A percentile compares a stretch with the other conserved stretches of the same genome.
Evolutionary conservation across 352 stramenopile species (phyloP).

Genomic region (Aphanomyces stellatus): DNA sequence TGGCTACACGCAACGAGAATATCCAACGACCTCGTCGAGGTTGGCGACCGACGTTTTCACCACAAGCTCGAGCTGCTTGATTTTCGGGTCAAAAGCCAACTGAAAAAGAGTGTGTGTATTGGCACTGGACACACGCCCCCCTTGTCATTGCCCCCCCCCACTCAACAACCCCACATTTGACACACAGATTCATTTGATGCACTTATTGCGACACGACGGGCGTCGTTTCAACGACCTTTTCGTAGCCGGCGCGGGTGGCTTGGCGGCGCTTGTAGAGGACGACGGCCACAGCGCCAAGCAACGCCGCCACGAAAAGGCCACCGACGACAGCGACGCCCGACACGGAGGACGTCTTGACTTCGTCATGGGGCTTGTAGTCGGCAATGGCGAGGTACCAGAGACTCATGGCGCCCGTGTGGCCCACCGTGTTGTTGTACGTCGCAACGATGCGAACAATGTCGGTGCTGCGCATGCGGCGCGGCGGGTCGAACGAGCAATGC

Average conservation of each 20-base stretch:
- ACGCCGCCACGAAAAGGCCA: not conserved
- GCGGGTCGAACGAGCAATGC: conserved; percentile 66
- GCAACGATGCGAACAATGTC: conserved; percentile 64
- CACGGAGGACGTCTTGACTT: conserved; percentile 2
- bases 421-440: conserved; percentile 72
- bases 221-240: not conserved
- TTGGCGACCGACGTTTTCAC: too few species aligned
- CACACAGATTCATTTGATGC: not conserved
- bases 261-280: not conserved
- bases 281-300: not conserved
- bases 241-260: not conserved
- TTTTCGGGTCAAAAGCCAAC: too few species aligned
- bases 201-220: not conserved
- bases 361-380: conserved; percentile 25
- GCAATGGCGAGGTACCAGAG: conserved; percentile 67
- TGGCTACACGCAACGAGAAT: too few species aligned
- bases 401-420: conserved; percentile 71
- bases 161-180: not conserved
- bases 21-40: too few species aligned
- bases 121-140: too few species aligned
- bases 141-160: too few species aligned
- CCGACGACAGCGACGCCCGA: not conserved
- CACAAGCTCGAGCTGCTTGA: too few species aligned
- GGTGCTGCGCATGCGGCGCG: conserved; percentile 52
- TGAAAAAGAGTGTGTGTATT: too few species aligned